Conservation (phyloP, 2,329 filamentous ascomycete genomes). For the Penicillium sumatraense region DNA sequence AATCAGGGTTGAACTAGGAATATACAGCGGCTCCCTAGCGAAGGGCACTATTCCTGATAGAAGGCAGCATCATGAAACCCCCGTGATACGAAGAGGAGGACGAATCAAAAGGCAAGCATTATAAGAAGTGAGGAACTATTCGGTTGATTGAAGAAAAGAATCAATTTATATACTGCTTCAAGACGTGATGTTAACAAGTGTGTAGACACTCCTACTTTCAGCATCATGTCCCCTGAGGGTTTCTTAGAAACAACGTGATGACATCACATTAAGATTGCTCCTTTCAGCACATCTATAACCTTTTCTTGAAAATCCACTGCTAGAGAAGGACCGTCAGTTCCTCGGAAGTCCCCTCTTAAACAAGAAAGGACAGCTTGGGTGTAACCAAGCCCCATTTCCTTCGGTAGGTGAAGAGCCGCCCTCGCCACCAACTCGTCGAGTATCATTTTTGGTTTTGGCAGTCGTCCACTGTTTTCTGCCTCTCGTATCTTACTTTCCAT, state of each 20-base stretch:
- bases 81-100: too few species aligned
- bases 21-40: too few species aligned
- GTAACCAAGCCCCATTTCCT: conserved; percentile 32
- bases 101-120: too few species aligned
- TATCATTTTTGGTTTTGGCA: conserved; percentile 27
- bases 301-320: conserved; percentile 31
- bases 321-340: conserved; percentile 24
- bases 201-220: too few species aligned
- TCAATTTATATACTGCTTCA: too few species aligned
- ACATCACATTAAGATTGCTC: conserved; percentile 6
- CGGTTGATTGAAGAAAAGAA: too few species aligned
- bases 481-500: conserved; percentile 30
- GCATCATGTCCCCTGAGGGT: too few species aligned
- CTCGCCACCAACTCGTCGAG: conserved; percentile 21
- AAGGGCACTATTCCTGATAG: too few species aligned
- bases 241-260: too few species aligned
- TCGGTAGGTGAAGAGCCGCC: conserved; percentile 24
- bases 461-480: conserved; percentile 23
- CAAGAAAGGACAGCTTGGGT: conserved; percentile 28
- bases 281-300: conserved; percentile 27
- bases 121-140: too few species aligned
- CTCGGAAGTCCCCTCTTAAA: conserved; percentile 26
- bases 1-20: conserved; percentile 6
- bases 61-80: too few species aligned
- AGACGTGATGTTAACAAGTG: too few species aligned